Evolutionary conservation across 2,329 filamentous ascomycete species (phyloP), one percentile per base, ranked within the genome.

Genomic region (Tympanopsis confertula): DNA sequence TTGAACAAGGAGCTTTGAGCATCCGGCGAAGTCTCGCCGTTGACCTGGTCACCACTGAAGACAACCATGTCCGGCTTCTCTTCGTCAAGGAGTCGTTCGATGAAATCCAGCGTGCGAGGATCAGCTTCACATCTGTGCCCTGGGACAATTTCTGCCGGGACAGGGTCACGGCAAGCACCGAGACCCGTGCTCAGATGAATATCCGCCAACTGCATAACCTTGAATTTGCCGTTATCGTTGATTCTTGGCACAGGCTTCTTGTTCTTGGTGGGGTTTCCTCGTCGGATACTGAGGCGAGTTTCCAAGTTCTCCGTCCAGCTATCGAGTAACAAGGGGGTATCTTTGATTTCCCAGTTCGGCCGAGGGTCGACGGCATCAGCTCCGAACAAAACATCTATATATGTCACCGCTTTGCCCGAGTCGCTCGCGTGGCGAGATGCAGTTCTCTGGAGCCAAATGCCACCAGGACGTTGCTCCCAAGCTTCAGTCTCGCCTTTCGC

Each of bases 1-100:
- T 85, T 85, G 60, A 81, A 55, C 19, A 55, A 46, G 19, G 50
- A 45, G 45, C 51, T 49, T 48, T 56, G 47, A 44, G 44, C 54
- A 40, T 57, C 53, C 28, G 7, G 10, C 15, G 43, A 39, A 26
- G 54, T 50, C 20, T 51, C 50, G 35, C 54, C 51, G 36, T 55
- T 48, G 30, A 84, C 66, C 55, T 84, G 77, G 48, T 85, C 80
- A 26, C 80, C 79, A 20, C 69, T 78, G n/a, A 85, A 61, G 12
- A 85, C 66, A 14, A 83, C 77, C 41, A 85, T 59, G 45, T 84
- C 78, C 2, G 78, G 80, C 50, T 74, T 77, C 55, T 85, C 80
- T 35, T 79, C 69, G 46, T 83, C 78, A 14, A 85, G 58, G n/a
- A 83, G 61, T 35, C 59, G 64, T 44, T 69, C 73, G 19, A 84